A percentile compares a stretch with the other conserved stretches of the same genome.
Evolutionary conservation across 2,329 filamentous ascomycete species (phyloP).

Genomic region (Lasiodiplodia sp.): DNA sequence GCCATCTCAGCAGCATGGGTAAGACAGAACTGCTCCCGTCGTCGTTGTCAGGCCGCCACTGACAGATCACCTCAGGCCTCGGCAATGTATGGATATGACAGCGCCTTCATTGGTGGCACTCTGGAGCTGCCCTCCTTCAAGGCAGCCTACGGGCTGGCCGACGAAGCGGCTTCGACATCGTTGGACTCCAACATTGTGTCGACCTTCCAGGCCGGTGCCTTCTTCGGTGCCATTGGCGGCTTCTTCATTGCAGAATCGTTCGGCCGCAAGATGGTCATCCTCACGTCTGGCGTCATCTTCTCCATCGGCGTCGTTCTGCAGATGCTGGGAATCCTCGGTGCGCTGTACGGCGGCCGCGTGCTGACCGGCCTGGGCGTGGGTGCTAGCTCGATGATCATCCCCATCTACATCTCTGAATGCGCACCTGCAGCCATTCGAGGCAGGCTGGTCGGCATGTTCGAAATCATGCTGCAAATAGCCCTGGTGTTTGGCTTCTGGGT

Average conservation of each 20-base stretch:
- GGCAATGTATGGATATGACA: conserved; percentile 59
- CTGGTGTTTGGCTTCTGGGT: conserved; percentile 62
- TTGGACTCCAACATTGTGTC: conserved; percentile 73
- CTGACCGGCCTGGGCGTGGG: conserved; percentile 62
- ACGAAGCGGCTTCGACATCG: conserved; percentile 54
- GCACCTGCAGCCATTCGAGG: conserved; percentile 66
- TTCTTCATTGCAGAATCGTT: conserved; percentile 62
- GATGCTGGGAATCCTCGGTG: conserved; percentile 56
- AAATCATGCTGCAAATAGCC: conserved; percentile 46
- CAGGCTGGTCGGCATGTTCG: conserved; percentile 63
- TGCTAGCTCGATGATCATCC: conserved; percentile 64
- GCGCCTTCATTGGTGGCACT: conserved; percentile 67
- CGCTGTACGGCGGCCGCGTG: conserved; percentile 67
- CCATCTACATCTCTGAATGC: conserved; percentile 68
- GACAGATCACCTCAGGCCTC: not conserved
- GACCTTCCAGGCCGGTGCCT: conserved; percentile 72
- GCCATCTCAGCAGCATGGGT: conserved; percentile 72
- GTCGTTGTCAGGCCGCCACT: not conserved
- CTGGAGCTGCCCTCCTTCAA: conserved; percentile 67
- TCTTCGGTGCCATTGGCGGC: conserved; percentile 67
- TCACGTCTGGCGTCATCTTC: conserved; percentile 64
- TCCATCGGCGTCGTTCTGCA: conserved; percentile 70
- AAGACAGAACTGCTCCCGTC: not conserved
- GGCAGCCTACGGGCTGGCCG: conserved; percentile 38
- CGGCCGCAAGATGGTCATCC: conserved; percentile 64